These are phyloP conservation scores for Solanum sparsipilum DNA, from an alignment of 257 asterid genomes.

Conservation along the genomic window DNA sequence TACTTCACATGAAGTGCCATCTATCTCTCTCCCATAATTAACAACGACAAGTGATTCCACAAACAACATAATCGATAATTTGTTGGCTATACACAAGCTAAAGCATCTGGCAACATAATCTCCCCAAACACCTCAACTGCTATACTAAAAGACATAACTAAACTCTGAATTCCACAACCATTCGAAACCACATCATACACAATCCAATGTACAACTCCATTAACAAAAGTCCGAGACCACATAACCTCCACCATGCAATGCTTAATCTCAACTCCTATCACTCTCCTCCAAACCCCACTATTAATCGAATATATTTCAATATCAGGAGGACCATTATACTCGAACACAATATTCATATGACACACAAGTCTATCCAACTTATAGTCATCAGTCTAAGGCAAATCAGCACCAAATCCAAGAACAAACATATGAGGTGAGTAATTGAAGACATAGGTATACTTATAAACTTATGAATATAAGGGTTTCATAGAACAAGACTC, in stretches of 20 bases:
- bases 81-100: background rate
- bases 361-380: background rate
- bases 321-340: constrained; percentile 12
- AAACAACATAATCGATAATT: too few relatives aligned
- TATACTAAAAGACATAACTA: constrained; percentile 5
- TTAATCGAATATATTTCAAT: constrained; percentile 34
- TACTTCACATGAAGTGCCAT: background rate
- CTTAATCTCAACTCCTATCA: constrained; percentile 3
- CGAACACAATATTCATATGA: background rate
- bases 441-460: background rate
- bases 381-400: too few relatives aligned
- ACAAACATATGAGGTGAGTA: background rate
- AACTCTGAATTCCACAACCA: background rate
- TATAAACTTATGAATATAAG: background rate
- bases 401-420: background rate
- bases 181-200: constrained; percentile 10
- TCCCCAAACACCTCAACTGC: background rate
- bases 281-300: constrained; percentile 27
- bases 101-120: background rate
- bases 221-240: constrained; percentile 27
- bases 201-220: constrained; percentile 43
- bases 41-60: background rate
- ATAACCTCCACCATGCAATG: constrained; percentile 14
- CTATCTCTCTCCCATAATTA: background rate
- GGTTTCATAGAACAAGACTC: background rate